Conservation (phyloP, 768 basidiomycete species). For the Clitopilus passeckerianus region DNA sequence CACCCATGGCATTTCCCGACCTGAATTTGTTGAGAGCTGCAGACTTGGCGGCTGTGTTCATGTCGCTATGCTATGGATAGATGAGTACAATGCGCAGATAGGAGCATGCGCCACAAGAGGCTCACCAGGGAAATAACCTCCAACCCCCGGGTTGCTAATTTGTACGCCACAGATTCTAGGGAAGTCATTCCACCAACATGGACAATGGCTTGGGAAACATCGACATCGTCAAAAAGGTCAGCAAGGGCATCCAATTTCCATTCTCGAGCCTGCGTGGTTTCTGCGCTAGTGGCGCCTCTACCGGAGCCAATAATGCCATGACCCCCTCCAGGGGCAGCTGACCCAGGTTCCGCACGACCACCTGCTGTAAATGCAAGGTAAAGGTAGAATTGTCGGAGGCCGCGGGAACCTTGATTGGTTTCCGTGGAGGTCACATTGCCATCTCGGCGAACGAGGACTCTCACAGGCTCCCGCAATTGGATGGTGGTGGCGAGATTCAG, state of each 20-base stretch:
- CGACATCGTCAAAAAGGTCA: conserved; percentile 86
- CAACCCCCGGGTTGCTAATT: conserved; percentile 76
- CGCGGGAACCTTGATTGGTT: conserved; percentile 64
- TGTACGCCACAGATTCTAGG: conserved; percentile 86
- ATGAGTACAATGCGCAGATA: conserved; percentile 7
- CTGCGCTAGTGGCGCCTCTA: conserved; percentile 73
- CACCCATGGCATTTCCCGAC: conserved; percentile 46
- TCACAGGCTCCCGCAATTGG: conserved; percentile 91
- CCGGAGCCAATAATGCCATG: conserved; percentile 93
- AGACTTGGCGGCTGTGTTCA: conserved; percentile 78
- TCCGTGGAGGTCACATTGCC: conserved; percentile 76
- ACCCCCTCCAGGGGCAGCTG: conserved; percentile 45
- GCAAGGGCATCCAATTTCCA: conserved; percentile 94
- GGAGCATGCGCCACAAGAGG: conserved; percentile 1
- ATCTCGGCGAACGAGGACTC: conserved; percentile 93
- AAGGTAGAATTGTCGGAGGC: conserved; percentile 92
- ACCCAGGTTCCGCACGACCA: conserved; percentile 55
- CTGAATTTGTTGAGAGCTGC: conserved; percentile 86
- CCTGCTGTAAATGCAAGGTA: conserved; percentile 94
- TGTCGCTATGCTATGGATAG: conserved; percentile 77
- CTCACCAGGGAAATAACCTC: conserved; percentile 85
- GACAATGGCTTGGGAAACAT: conserved; percentile 75
- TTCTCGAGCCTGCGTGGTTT: conserved; percentile 81
- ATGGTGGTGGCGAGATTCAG: conserved; percentile 92
- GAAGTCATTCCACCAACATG: conserved; percentile 87